These are phyloP conservation scores for Leccinum broughii DNA, from an alignment of 768 basidiomycete genomes.

Conservation along the genomic window DNA sequence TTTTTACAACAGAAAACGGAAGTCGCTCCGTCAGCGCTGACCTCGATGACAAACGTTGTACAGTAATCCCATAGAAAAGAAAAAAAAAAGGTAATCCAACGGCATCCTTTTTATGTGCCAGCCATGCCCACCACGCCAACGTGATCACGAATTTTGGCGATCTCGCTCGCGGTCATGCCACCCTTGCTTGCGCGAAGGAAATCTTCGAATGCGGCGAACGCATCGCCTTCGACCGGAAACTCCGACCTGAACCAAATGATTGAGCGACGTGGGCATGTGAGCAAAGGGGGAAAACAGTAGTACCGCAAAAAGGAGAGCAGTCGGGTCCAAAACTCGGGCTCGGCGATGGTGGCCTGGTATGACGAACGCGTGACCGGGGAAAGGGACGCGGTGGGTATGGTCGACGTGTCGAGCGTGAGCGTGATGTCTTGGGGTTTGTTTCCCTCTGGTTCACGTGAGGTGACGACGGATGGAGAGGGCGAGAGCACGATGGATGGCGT, in stretches of 20 bases:
- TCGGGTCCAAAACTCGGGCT: slow-evolving; percentile 79
- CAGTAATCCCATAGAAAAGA: slow-evolving; percentile 8
- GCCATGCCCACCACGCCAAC: slow-evolving; percentile 90
- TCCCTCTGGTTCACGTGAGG: slow-evolving; percentile 41
- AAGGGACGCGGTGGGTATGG: slow-evolving; percentile 47
- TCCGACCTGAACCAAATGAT: slow-evolving; percentile 45
- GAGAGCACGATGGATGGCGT: slow-evolving; percentile 80
- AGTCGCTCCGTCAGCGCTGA: slow-evolving; percentile 7
- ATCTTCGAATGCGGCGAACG: slow-evolving; percentile 76
- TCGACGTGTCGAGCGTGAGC: slow-evolving; percentile 63
- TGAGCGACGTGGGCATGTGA: neutral
- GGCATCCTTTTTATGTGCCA: slow-evolving; percentile 51
- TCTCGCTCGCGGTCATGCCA: slow-evolving; percentile 77
- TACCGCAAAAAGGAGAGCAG: slow-evolving; percentile 66
- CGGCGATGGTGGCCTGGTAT: slow-evolving; percentile 54
- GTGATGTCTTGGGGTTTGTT: slow-evolving; percentile 58
- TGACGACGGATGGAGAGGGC: slow-evolving; percentile 60
- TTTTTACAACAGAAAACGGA: neutral
- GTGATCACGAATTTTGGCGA: slow-evolving; percentile 88
- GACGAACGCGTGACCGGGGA: slow-evolving; percentile 34
- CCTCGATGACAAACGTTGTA: slow-evolving; percentile 17
- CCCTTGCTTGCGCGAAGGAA: slow-evolving; percentile 84
- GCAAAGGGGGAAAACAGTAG: neutral
- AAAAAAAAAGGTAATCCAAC: neutral
- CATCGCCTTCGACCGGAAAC: slow-evolving; percentile 64